Evolutionary conservation across 176 grass and related monocot genomes (phyloP), one percentile per base, ranked within the genome.

Genomic region (Oryza nivara): DNA sequence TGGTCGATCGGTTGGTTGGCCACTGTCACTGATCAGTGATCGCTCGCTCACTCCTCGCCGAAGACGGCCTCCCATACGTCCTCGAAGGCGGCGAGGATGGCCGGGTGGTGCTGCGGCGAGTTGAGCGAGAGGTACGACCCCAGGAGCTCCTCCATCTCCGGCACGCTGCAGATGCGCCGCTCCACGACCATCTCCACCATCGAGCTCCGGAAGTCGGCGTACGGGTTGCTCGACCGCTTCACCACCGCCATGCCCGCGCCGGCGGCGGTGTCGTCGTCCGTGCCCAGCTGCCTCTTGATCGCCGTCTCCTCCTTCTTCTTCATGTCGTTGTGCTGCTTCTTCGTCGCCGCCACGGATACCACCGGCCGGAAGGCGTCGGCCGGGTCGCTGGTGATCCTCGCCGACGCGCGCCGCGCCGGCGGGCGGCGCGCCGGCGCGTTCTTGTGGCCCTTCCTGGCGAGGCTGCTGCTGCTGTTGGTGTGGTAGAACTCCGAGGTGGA

Each of bases 181-280:
- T 93, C 91, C 82, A 92, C 78, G 48, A 98, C 85, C 96, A 98
- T 98, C 85, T 98, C 96, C 75, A 90, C 93, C 96, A 98, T 98
- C 45, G 96, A 98, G 56, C 91, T 90, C 77, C 91, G 88, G 89
- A 98, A 98, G 49, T 98, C 96, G 70, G 79, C 43, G 70, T 93
- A 98, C 7, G 96, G 96, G 66, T 98, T 88, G 65, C 88, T 90
- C 25, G 96, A 94, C 6, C 80, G 87, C 87, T 95, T 98, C 73
- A 98, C 96, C 56, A 98, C 91, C 3, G 93, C 91, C 34, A 77
- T 72, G 73, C 83, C 87, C 2, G 23, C 46, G 10, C 71, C 64
- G 12, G 11, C 65, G 4, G 16, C 49, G 49, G 12, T 10, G n/a
- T 86, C 79, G 16, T 86, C 79, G 34, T 15, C 76, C 7, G 7